Percentiles rank a stretch among this genome's conserved stretches.
Evolutionary conservation across 805 yeast genomes (phyloP).

Genomic region (Metschnikowia amazonensis): DNA sequence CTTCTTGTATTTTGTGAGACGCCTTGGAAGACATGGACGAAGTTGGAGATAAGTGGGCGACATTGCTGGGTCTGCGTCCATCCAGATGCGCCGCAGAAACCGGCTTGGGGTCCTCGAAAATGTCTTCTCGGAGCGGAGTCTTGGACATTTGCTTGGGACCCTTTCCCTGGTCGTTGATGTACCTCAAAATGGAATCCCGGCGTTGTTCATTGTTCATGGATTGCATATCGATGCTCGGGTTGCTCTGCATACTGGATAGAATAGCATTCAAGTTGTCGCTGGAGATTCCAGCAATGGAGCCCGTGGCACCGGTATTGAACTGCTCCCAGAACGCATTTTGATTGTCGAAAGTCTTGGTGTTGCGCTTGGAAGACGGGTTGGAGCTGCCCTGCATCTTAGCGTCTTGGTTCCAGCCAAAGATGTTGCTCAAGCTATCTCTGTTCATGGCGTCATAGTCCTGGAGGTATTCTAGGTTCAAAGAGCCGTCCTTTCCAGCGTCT

Average conservation of each 20-base stretch:
- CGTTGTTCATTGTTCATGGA: conserved; percentile 40
- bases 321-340: conserved; percentile 25
- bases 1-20: conserved; percentile 28
- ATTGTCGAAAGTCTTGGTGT: conserved; percentile 10
- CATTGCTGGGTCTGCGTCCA: conserved; percentile 5
- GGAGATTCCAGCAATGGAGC: conserved; percentile 28
- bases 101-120: conserved; percentile 25
- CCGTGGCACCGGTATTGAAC: conserved; percentile 21
- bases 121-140: conserved; percentile 36
- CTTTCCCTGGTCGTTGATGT: conserved; percentile 32
- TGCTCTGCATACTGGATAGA: conserved; percentile 30
- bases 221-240: conserved; percentile 36
- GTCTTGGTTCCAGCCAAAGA: conserved; percentile 29
- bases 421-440: conserved; percentile 29
- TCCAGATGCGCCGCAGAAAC: conserved; percentile 3
- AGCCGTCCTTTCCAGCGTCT: background rate
- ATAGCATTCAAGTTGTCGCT: conserved; percentile 33
- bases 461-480: conserved; percentile 24
- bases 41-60: conserved; percentile 29
- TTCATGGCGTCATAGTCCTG: conserved; percentile 27
- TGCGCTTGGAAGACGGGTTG: conserved; percentile 7
- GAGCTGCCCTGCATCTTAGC: conserved; percentile 5
- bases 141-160: conserved; percentile 10
- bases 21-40: conserved; percentile 35
- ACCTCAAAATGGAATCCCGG: conserved; percentile 37